phyloP scores from a whole-genome alignment of 2,329 filamentous ascomycete genomes.

The Colletotrichum acutatum region DNA sequence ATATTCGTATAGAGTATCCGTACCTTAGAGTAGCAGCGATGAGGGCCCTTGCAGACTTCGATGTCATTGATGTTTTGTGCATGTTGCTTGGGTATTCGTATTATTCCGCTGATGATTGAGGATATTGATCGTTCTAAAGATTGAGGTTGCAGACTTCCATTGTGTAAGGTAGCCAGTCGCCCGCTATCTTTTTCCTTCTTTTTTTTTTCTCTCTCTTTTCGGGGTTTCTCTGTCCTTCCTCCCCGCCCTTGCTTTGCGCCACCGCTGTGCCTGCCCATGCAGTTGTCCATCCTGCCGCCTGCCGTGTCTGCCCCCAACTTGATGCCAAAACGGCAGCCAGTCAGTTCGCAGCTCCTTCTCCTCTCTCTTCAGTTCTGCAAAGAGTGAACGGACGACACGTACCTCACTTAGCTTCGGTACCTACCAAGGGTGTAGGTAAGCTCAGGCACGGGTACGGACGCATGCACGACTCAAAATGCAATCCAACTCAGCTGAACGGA shows the following conservation, averaged over 20 bases:
- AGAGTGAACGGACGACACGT: constrained; percentile 8
- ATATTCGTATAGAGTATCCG: background rate
- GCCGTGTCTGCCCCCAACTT: background rate
- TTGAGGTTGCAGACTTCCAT: background rate
- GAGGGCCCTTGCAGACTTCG: background rate
- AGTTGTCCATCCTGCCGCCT: background rate
- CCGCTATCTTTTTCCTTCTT: background rate
- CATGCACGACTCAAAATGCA: background rate
- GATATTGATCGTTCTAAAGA: background rate
- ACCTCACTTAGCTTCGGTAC: background rate
- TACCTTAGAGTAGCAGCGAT: background rate
- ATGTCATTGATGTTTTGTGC: background rate
- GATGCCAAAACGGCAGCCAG: background rate
- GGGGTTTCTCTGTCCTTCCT: background rate
- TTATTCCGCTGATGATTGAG: background rate
- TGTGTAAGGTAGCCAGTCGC: too few species aligned
- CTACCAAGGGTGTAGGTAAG: background rate
- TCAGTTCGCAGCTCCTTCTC: background rate
- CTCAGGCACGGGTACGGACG: constrained; percentile 1
- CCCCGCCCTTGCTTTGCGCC: background rate
- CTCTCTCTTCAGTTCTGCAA: background rate
- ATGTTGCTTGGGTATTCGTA: background rate
- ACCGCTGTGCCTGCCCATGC: background rate
- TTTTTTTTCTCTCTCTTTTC: too few species aligned
- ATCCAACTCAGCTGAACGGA: constrained; percentile 2